phyloP scores from a whole-genome alignment of 495 filamentous ascomycete genomes.

The Antarctomyces pellizariae region DNA sequence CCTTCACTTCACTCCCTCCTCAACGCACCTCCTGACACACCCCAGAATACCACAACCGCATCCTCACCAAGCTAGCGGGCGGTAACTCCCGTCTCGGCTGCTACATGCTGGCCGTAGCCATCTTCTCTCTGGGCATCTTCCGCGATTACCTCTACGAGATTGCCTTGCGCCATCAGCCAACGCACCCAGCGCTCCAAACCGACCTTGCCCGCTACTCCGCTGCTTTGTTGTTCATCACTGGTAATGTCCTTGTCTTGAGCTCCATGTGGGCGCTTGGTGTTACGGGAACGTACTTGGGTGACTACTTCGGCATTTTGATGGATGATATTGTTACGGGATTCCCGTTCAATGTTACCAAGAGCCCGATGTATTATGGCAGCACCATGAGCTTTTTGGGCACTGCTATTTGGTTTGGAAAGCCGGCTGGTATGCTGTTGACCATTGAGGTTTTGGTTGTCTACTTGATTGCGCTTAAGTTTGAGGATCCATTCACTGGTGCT shows the following conservation, averaged over 20 bases:
- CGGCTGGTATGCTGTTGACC: constrained; percentile 64
- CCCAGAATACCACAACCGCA: constrained; percentile 77
- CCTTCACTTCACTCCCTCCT: constrained; percentile 1
- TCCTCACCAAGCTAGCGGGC: constrained; percentile 67
- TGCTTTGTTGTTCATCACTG: constrained; percentile 41
- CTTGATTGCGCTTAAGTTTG: constrained; percentile 60
- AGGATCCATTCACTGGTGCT: constrained; percentile 89
- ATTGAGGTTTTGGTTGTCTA: constrained; percentile 56
- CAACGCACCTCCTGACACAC: neutral
- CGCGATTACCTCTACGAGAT: constrained; percentile 58
- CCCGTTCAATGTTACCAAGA: constrained; percentile 79
- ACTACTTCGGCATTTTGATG: constrained; percentile 98
- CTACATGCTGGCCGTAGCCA: constrained; percentile 70
- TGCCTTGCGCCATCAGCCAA: constrained; percentile 56
- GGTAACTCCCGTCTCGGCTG: constrained; percentile 62
- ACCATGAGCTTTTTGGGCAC: constrained; percentile 80
- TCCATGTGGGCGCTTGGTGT: constrained; percentile 86
- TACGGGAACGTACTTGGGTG: constrained; percentile 89
- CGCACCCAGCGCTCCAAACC: constrained; percentile 34
- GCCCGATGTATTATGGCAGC: constrained; percentile 93
- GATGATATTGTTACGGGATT: constrained; percentile 80
- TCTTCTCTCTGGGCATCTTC: constrained; percentile 77
- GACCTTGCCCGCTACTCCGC: constrained; percentile 30
- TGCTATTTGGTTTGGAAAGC: constrained; percentile 73
- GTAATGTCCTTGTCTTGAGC: constrained; percentile 68